phyloP scores from a whole-genome alignment of 768 basidiomycete species.

The Naganishia randhawae region DNA sequence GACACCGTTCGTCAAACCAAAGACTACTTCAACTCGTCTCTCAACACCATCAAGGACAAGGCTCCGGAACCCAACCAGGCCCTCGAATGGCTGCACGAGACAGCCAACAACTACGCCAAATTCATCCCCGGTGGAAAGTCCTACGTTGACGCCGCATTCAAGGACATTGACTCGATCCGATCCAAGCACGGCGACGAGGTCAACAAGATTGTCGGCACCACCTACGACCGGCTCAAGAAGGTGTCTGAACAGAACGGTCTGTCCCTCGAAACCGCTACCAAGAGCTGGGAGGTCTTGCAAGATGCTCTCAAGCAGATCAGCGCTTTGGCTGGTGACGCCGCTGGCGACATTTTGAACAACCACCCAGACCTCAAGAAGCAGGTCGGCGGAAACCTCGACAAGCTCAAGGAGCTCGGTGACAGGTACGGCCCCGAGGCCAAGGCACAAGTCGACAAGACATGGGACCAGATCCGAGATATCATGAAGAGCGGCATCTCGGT shows the following conservation, averaged over 20 bases:
- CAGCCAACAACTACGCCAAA: slow-evolving; percentile 19
- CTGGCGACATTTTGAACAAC: slow-evolving; percentile 21
- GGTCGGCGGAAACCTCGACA: slow-evolving; percentile 24
- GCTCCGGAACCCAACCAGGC: slow-evolving; percentile 29
- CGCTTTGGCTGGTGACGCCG: slow-evolving; percentile 27
- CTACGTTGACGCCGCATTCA: slow-evolving; percentile 25
- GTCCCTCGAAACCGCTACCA: slow-evolving; percentile 23
- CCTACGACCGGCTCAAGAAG: slow-evolving; percentile 23
- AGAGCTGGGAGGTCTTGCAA: slow-evolving; percentile 26
- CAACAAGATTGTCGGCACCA: slow-evolving; percentile 26
- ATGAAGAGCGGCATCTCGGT: slow-evolving; percentile 63
- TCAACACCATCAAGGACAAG: slow-evolving; percentile 23
- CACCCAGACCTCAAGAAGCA: slow-evolving; percentile 26
- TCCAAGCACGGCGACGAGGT: slow-evolving; percentile 29
- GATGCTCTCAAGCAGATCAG: slow-evolving; percentile 25
- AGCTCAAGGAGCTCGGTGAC: slow-evolving; percentile 27
- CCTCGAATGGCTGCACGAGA: slow-evolving; percentile 16
- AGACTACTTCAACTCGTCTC: slow-evolving; percentile 25
- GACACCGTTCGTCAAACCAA: slow-evolving; percentile 25
- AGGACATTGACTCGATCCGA: slow-evolving; percentile 27
- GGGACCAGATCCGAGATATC: slow-evolving; percentile 25
- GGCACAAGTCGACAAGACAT: slow-evolving; percentile 29
- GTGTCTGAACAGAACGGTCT: slow-evolving; percentile 25
- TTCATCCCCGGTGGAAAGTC: slow-evolving; percentile 26
- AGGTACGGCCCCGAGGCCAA: slow-evolving; percentile 32